Conservation (phyloP, 1,139 yeast species). For the Ashbya aceris region DNA sequence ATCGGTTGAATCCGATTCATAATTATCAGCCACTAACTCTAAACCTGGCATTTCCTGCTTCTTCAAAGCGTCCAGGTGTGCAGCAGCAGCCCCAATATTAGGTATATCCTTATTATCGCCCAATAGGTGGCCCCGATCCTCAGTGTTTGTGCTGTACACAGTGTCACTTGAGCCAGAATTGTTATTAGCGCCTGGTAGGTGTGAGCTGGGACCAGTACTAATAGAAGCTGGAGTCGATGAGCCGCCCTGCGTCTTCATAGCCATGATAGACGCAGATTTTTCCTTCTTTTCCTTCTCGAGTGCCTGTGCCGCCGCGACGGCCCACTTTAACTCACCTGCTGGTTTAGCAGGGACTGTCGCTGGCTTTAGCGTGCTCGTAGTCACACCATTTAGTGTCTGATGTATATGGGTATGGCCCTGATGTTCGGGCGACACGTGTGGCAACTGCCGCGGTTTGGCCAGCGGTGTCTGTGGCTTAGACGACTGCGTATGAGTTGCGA, state of each 20-base stretch:
- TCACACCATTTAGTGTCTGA: conserved; percentile 24
- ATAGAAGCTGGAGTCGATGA: conserved; percentile 12
- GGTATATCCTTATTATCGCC: neutral
- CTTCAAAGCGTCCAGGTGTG: neutral
- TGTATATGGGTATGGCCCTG: conserved; percentile 26
- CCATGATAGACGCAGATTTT: conserved; percentile 6
- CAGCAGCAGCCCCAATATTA: neutral
- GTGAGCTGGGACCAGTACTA: neutral
- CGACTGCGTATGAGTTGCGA: conserved; percentile 6
- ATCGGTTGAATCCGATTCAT: conserved; percentile 19
- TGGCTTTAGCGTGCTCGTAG: conserved; percentile 48
- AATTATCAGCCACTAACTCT: conserved; percentile 10
- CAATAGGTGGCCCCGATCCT: neutral
- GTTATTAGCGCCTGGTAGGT: neutral
- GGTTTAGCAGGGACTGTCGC: conserved; percentile 61
- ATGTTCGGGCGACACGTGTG: conserved; percentile 8
- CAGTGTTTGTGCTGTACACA: neutral
- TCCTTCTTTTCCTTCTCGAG: conserved; percentile 21
- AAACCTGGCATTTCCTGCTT: neutral
- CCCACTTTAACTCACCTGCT: conserved; percentile 59
- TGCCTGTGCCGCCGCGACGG: conserved; percentile 53
- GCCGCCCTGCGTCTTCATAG: conserved; percentile 11
- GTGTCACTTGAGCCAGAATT: no score
- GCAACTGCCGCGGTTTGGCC: conserved; percentile 8
- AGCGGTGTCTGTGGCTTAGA: conserved; percentile 9